Evolutionary conservation across 768 basidiomycete genomes (phyloP), one percentile per base, ranked within the genome.

Genomic region (Termitomyces sp.): DNA sequence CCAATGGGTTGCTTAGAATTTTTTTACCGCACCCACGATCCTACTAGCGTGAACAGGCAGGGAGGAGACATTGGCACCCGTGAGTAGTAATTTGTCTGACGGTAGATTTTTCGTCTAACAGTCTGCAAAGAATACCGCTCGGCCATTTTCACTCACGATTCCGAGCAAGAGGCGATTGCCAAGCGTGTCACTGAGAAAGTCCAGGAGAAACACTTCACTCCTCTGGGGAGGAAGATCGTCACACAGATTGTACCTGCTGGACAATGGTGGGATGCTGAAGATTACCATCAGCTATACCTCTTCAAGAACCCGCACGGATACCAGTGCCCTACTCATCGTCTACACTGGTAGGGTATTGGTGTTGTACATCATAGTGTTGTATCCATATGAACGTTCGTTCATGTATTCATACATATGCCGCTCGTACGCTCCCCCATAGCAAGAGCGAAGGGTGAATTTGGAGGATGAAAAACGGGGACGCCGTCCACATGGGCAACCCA

Each of bases 1-100:
- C 25, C 21, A 25, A 37, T 37, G 11, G 10, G 1, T 11, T 16
- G 35, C 14, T 37, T 34, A 16, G 93, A 96, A 71, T 95, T 95
- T 77, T 96, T 96, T 73, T 96, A 94, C 71, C 82, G 96, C 45
- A 92, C 91, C 0, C 95, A 98, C 65, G 95, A 97, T 62, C 92
- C 95, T 3, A 96, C 94, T 41, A 90, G 91, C 0, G 66, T 79
- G 54, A 86, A 96, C 70, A 74, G 79, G 14, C 94, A 96, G 68
- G 94, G 94, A 29, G 77, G 65, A 1, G 93, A 96, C 65, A 67
- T 66, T 3, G 94, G 95, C 19, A 83, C 85, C 29, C 94, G 92
- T 94, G 66, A 61, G 86, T 81, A 5, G 25, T 23, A 12, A 32
- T 10, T 41, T 17, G 4, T 23, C 43, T 59, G 32, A n/a, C n/a